phyloP scores from a whole-genome alignment of 306 rosid species.

The Prunus kanzakura region DNA sequence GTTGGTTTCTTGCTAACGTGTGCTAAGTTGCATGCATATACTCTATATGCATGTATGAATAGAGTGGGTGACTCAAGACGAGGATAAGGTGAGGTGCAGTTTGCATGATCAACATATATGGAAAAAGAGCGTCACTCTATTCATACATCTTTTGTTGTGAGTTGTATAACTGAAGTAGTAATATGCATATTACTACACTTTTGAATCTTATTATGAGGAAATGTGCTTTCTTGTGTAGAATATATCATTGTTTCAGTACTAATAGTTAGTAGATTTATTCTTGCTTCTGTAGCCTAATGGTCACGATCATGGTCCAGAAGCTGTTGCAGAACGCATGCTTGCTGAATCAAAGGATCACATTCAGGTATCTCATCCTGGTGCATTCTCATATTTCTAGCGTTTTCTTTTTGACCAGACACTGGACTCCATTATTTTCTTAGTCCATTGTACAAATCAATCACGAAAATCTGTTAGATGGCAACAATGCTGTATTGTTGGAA shows the following conservation, averaged over 20 bases:
- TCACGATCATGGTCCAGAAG: slow-evolving; percentile 72
- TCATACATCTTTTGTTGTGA: not conserved
- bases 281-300: slow-evolving; percentile 73
- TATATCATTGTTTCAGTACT: not conserved
- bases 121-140: not conserved
- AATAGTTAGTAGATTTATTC: slow-evolving; percentile 10
- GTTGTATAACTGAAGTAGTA: not conserved
- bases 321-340: slow-evolving; percentile 56
- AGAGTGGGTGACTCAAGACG: not conserved
- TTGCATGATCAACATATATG: not conserved
- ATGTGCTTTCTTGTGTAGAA: not conserved
- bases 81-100: not conserved
- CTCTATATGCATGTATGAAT: not conserved
- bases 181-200: not conserved
- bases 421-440: not conserved
- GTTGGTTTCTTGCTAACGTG: not conserved
- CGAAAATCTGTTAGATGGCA: not conserved
- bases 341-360: slow-evolving; percentile 79
- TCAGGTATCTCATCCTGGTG: slow-evolving; percentile 51
- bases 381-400: not conserved
- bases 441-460: not conserved
- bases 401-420: not conserved
- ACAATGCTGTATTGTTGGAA: not conserved
- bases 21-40: not conserved
- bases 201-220: not conserved